These are phyloP conservation scores for Penicillium psychrofluorescens DNA, from an alignment of 495 filamentous ascomycete species.

Conservation along the genomic window DNA sequence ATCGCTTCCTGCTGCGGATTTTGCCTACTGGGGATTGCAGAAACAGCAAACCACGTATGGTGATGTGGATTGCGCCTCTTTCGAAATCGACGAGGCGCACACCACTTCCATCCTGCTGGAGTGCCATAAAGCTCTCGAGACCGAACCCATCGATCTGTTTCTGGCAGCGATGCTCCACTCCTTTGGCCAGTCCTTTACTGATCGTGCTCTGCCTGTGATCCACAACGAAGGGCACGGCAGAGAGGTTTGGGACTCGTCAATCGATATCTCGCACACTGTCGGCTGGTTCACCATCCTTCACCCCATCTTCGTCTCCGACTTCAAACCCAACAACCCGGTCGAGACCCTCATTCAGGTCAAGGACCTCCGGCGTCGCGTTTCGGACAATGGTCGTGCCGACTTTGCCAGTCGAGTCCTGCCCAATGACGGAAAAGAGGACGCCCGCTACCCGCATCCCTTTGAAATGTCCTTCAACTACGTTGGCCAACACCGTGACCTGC, in stretches of 20 bases:
- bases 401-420: conserved; percentile 44
- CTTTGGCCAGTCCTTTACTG: conserved; percentile 41
- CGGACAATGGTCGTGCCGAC: conserved; percentile 43
- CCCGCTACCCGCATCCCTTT: conserved; percentile 48
- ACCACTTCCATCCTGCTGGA: conserved; percentile 36
- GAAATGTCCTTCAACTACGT: conserved; percentile 69
- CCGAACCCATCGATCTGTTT: conserved; percentile 48
- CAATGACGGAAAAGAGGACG: conserved; percentile 28
- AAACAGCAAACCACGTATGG: conserved; percentile 37
- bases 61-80: conserved; percentile 36
- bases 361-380: conserved; percentile 33
- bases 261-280: conserved; percentile 52
- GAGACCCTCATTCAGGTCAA: conserved; percentile 39
- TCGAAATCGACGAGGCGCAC: conserved; percentile 38
- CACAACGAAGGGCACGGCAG: conserved; percentile 52
- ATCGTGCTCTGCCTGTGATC: conserved; percentile 47
- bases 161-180: conserved; percentile 44
- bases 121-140: conserved; percentile 40
- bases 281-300: conserved; percentile 57
- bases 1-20: conserved; percentile 21
- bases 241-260: conserved; percentile 40
- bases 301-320: conserved; percentile 30
- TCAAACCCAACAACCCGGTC: conserved; percentile 21
- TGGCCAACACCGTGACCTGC: conserved; percentile 55
- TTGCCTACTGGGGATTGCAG: conserved; percentile 48